Percentiles rank a stretch among this genome's conserved stretches.
These are phyloP conservation scores for Emiliania huxleyi DNA, from an alignment of 78 protist genomes.

Conservation along the genomic window DNA sequence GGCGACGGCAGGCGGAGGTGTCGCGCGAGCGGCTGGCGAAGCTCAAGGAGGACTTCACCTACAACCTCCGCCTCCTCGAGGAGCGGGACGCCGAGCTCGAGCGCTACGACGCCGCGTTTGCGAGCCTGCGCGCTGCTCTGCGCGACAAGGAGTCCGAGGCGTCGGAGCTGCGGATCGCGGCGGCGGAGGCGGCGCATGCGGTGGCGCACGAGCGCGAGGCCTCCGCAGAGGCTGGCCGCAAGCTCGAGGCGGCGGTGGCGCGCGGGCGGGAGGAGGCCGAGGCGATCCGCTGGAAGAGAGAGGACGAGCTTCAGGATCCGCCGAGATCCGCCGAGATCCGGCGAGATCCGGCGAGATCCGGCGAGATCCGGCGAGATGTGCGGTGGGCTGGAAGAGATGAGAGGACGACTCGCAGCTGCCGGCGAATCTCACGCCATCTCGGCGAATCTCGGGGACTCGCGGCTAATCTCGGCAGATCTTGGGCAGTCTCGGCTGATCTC, in stretches of 20 bases:
- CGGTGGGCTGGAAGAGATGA: no score
- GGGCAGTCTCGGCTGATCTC: no score
- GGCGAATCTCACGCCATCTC: no score
- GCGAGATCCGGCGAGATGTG: no score
- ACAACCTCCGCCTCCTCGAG: background rate
- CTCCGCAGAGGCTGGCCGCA: background rate
- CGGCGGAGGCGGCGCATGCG: background rate
- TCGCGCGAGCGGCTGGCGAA: background rate
- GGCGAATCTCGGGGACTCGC: no score
- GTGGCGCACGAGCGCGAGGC: background rate
- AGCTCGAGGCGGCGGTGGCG: background rate
- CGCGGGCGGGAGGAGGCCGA: background rate
- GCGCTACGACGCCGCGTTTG: slow-evolving; percentile 11
- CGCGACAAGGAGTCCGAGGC: background rate
- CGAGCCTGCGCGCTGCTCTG: background rate
- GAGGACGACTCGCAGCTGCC: no score
- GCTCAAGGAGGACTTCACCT: slow-evolving; percentile 6
- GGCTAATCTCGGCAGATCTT: no score
- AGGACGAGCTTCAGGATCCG: no score
- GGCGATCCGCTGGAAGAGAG: background rate
- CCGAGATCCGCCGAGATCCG: no score
- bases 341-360: no score
- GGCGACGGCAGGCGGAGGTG: no score
- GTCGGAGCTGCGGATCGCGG: background rate
- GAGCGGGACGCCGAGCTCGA: slow-evolving; percentile 21